Base-by-base conservation (phyloP, 202 grass and related monocot genomes). In the Panicum hallii region DNA sequence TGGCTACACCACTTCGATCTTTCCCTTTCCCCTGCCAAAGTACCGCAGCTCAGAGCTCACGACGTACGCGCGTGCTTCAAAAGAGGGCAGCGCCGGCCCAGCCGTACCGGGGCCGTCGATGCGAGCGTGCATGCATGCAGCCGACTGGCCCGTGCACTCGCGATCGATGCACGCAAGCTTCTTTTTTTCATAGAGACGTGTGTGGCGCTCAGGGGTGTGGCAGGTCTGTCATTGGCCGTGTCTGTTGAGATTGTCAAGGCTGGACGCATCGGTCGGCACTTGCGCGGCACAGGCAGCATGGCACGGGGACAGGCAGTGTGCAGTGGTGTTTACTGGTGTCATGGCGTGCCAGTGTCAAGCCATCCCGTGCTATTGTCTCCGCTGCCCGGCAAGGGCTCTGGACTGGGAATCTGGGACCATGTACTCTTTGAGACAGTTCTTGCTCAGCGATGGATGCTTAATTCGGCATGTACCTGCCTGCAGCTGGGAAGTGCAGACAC, bases 11-110 rank as follows among this genome's bases (percentile, higher is more conserved):
- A 11, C 52, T 12, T 48, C 5, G 32, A 38, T 57, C 75, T 78
- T 70, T 70, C 30, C 20, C 20, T 71, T 47, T 70, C 28, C 28
- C 28, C 65, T 85, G 42, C 43, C 75, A 81, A 86, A 75, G 77
- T 1, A 22, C 28, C 8, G 16, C 23, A 42, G 13, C 20, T 61
- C 13, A 26, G 26, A 26, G 26, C 26, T 26, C 26, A 26, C 26
- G 26, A 43, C 58, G 47, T 58, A 69, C 85, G 20, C 78, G 85
- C 85, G 63, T 82, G 79, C 85, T 43, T 63, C 72, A 77, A 78
- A 81, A 75, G 28, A 9, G 41, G 9, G 17, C 32, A 19, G 68
- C 60, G 20, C 74, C 76, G 45, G 30, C 17, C 62, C 36, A 5
- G 49, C 20, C n/a, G 34, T 64, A 55, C 17, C 72, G 19, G 32